phyloP scores from a whole-genome alignment of 768 basidiomycete species.

The Daedaleopsis sinensis region DNA sequence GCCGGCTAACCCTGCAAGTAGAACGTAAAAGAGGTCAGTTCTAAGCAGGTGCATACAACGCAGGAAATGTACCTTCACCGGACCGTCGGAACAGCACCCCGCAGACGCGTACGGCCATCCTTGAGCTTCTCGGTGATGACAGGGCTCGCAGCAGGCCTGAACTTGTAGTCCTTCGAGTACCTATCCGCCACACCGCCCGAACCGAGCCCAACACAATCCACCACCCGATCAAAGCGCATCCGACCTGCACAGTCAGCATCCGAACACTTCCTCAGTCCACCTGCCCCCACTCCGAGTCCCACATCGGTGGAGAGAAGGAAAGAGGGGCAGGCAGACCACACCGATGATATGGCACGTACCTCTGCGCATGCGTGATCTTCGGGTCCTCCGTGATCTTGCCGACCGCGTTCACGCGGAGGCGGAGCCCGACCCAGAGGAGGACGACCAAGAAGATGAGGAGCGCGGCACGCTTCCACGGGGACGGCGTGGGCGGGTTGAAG shows the following conservation, averaged over 20 bases:
- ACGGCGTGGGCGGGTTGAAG: constrained; percentile 53
- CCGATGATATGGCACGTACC: constrained; percentile 45
- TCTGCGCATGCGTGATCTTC: constrained; percentile 60
- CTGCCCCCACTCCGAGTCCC: neutral
- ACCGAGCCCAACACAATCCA: neutral
- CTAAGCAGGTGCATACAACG: neutral
- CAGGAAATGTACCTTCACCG: constrained; percentile 15
- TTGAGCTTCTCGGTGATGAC: constrained; percentile 76
- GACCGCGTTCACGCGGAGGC: constrained; percentile 20
- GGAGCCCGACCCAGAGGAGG: constrained; percentile 44
- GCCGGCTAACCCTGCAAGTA: neutral
- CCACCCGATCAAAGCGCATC: neutral
- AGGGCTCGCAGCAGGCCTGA: constrained; percentile 83
- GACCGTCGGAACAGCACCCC: constrained; percentile 61
- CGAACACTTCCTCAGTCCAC: too few species aligned
- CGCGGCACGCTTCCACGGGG: constrained; percentile 52
- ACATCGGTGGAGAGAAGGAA: neutral
- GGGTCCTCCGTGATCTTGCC: constrained; percentile 30
- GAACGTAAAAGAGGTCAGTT: neutral
- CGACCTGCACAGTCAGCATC: neutral
- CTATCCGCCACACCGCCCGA: constrained; percentile 38
- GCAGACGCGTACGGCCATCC: constrained; percentile 66
- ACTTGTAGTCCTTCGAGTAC: constrained; percentile 83
- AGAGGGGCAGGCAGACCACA: neutral
- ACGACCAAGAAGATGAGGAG: constrained; percentile 45